These are phyloP conservation scores for Ganoderma boninense DNA, from an alignment of 1,284 basidiomycete genomes.

Conservation along the genomic window DNA sequence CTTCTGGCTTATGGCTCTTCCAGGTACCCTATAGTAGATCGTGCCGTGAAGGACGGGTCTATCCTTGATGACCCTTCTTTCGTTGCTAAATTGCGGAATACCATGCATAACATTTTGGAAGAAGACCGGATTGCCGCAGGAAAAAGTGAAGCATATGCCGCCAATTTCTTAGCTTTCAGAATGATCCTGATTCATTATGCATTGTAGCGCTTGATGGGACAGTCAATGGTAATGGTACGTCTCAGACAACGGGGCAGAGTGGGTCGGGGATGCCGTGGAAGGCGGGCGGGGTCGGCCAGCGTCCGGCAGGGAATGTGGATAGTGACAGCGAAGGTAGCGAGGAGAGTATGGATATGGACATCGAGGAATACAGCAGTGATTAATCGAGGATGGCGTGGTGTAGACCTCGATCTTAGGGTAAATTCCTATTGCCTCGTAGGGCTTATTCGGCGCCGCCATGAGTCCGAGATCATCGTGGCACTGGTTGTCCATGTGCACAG, in stretches of 20 bases:
- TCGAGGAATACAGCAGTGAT: slow-evolving; percentile 29
- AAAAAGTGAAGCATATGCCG: slow-evolving; percentile 11
- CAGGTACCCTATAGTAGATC: slow-evolving; percentile 68
- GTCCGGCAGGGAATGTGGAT: slow-evolving; percentile 15
- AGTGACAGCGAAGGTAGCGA: slow-evolving; percentile 30
- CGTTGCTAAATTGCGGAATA: slow-evolving; percentile 50
- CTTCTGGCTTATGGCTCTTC: not conserved
- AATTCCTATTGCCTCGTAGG: too few relatives aligned
- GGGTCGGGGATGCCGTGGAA: slow-evolving; percentile 4
- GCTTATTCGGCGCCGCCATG: not conserved
- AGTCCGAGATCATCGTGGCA: not conserved
- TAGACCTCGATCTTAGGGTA: not conserved
- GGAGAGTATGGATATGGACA: slow-evolving; percentile 31
- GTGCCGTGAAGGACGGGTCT: slow-evolving; percentile 63
- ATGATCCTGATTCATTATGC: not conserved
- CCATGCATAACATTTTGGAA: slow-evolving; percentile 36
- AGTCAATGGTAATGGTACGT: slow-evolving; percentile 19
- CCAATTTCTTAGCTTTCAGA: too few relatives aligned
- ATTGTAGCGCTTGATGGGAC: slow-evolving; percentile 8
- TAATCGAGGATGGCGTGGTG: slow-evolving; percentile 7
- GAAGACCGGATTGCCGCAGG: slow-evolving; percentile 30
- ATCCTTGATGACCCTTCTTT: slow-evolving; percentile 61
- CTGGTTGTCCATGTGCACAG: not conserved
- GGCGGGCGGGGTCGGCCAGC: slow-evolving; percentile 4
- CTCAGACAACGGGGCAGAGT: slow-evolving; percentile 7